Conservation (phyloP, 345 rosid species). For the Euphorbia peplus region DNA sequence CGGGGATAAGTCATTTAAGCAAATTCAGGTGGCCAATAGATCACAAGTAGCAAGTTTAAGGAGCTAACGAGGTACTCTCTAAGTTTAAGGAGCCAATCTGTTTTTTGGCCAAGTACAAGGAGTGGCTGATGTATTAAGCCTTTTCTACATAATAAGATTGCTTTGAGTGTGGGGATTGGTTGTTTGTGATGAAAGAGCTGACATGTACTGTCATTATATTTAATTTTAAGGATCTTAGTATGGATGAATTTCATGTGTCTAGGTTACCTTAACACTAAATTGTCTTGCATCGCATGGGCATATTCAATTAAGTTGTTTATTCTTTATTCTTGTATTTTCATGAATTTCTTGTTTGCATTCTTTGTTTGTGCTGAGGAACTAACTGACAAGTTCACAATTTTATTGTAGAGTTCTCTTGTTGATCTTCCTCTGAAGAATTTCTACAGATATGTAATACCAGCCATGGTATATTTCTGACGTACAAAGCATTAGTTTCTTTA, state of each 20-base stretch:
- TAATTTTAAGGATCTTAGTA: neutral
- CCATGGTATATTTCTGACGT: conserved; percentile 51
- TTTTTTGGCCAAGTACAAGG: too few species aligned
- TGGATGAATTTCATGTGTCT: neutral
- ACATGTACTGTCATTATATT: neutral
- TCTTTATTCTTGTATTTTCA: neutral
- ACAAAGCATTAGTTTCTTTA: conserved; percentile 4
- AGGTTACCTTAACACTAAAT: neutral
- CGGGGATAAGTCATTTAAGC: too few species aligned
- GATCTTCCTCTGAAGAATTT: conserved; percentile 98
- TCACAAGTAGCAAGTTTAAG: too few species aligned
- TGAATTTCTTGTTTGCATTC: neutral
- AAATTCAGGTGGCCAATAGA: too few species aligned
- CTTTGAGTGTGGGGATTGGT: neutral
- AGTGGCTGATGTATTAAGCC: too few species aligned
- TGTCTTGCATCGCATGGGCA: neutral
- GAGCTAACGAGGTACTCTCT: too few species aligned
- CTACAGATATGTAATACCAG: conserved; percentile 93
- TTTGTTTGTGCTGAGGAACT: conserved; percentile 3
- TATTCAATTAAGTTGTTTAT: neutral
- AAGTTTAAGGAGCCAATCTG: too few species aligned
- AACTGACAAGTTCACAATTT: conserved; percentile 21
- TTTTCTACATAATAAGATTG: neutral
- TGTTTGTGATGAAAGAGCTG: neutral
- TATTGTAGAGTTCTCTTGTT: conserved; percentile 89